Evolutionary conservation across 305 asterid species (phyloP).

Genomic region (Fraxinus platypoda): DNA sequence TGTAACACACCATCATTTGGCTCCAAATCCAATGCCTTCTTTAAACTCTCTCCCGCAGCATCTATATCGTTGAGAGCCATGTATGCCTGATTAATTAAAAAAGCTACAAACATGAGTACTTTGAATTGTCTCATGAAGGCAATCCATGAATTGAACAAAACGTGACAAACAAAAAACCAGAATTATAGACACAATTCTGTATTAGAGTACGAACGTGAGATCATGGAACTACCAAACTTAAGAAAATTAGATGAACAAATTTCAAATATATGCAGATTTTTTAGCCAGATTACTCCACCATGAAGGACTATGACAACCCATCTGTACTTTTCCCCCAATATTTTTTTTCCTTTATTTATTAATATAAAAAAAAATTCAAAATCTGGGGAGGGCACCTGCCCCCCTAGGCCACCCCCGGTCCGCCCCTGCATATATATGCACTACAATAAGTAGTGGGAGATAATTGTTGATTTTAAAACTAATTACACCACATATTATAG

Average conservation of each 20-base stretch:
- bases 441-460: too few species aligned
- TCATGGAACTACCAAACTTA: not conserved
- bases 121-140: not conserved
- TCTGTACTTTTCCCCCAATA: not conserved
- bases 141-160: not conserved
- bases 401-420: too few species aligned
- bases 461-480: too few species aligned
- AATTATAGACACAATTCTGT: not conserved
- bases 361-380: too few species aligned
- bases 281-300: not conserved
- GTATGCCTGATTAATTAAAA: slow-evolving; percentile 57
- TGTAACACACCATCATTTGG: slow-evolving; percentile 80
- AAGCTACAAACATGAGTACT: slow-evolving; percentile 19
- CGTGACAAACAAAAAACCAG: not conserved
- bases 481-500: too few species aligned
- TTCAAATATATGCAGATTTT: not conserved
- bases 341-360: too few species aligned
- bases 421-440: too few species aligned
- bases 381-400: too few species aligned
- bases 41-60: slow-evolving; percentile 83
- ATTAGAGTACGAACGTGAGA: not conserved
- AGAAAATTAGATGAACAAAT: not conserved
- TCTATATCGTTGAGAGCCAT: slow-evolving; percentile 84
- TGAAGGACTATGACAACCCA: not conserved
- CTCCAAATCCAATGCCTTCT: slow-evolving; percentile 79